phyloP scores from a whole-genome alignment of 768 basidiomycete species.

The Mrakia frigida region DNA sequence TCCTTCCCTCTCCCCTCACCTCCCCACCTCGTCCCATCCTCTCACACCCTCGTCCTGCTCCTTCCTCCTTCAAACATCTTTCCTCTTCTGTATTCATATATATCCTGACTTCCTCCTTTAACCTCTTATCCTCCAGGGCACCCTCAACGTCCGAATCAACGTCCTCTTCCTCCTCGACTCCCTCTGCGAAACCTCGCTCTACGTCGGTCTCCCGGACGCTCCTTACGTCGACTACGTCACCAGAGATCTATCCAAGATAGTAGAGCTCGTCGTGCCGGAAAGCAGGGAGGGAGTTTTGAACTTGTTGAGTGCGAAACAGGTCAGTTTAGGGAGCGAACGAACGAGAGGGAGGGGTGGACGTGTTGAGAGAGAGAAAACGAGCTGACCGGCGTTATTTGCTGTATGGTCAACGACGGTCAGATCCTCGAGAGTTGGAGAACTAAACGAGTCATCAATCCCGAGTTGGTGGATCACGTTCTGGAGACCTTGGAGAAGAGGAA shows the following conservation, averaged over 20 bases:
- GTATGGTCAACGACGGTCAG: conserved; percentile 45
- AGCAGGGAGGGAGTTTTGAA: conserved; percentile 84
- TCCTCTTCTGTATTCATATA: not conserved
- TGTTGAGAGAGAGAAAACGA: not conserved
- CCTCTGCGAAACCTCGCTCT: conserved; percentile 46
- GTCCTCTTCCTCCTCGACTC: conserved; percentile 86
- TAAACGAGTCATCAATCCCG: conserved; percentile 75
- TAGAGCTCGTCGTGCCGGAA: conserved; percentile 79
- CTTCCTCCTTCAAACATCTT: not conserved
- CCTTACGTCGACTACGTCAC: conserved; percentile 73
- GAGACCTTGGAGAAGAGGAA: conserved; percentile 42
- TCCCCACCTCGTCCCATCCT: no score
- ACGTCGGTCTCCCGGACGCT: conserved; percentile 35
- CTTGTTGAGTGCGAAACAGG: conserved; percentile 80
- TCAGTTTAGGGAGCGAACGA: conserved; percentile 44
- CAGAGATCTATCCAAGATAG: conserved; percentile 70
- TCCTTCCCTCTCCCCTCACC: no score
- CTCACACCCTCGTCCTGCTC: not conserved
- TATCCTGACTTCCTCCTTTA: not conserved
- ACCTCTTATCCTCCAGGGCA: conserved; percentile 53
- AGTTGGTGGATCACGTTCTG: conserved; percentile 67
- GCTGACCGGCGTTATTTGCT: not conserved
- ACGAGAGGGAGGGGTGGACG: not conserved
- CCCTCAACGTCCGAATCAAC: conserved; percentile 85
- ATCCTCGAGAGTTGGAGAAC: conserved; percentile 87